These are phyloP conservation scores for Capsicum baccatum DNA, from an alignment of 257 asterid species.

Conservation along the genomic window DNA sequence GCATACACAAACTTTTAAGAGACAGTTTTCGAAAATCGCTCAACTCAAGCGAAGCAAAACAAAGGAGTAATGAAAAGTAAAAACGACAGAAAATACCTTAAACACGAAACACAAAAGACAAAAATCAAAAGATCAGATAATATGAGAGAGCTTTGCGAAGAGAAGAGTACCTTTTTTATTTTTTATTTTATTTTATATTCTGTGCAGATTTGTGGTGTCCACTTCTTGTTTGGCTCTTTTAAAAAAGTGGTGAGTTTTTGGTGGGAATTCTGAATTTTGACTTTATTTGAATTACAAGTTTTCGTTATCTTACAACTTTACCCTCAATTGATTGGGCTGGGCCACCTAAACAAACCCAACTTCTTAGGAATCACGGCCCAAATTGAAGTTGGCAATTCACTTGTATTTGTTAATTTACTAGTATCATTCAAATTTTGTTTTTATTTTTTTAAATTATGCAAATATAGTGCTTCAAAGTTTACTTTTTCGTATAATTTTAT, in stretches of 20 bases:
- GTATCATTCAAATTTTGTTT: too few relatives aligned
- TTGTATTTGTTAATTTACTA: too few relatives aligned
- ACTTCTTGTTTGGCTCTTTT: background rate
- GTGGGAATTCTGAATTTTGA: slow-evolving; percentile 24
- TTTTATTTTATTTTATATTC: background rate
- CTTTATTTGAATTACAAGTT: background rate
- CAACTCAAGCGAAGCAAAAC: too few relatives aligned
- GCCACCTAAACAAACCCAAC: background rate
- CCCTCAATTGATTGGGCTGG: slow-evolving; percentile 17
- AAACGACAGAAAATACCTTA: too few relatives aligned
- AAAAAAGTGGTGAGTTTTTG: background rate
- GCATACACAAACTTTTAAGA: too few relatives aligned
- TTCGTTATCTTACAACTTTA: background rate
- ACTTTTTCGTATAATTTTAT: too few relatives aligned
- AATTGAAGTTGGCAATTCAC: background rate
- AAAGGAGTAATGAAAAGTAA: too few relatives aligned
- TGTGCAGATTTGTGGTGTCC: background rate
- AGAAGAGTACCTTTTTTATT: background rate
- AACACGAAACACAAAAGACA: background rate
- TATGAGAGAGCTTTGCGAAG: background rate
- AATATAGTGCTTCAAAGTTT: too few relatives aligned
- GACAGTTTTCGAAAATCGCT: too few relatives aligned
- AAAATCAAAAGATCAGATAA: background rate
- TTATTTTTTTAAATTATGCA: too few relatives aligned
- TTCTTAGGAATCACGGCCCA: background rate